Percentiles rank a stretch among this genome's conserved stretches.
Evolutionary conservation across 768 basidiomycete genomes (phyloP).

Genomic region (Tricholomella constricta): DNA sequence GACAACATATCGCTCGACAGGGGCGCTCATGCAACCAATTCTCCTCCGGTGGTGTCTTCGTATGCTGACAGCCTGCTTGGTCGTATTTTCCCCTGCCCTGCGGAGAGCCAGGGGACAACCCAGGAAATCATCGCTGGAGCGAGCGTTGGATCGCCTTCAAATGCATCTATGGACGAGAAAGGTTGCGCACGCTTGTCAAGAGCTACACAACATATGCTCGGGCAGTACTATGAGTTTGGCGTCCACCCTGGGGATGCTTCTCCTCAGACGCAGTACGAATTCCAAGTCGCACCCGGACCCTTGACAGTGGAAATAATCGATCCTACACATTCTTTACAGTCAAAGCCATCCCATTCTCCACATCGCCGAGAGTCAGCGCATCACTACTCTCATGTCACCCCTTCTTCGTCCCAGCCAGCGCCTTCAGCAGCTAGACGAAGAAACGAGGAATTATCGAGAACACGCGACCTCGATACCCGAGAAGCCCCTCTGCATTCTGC

Average conservation of each 20-base stretch:
- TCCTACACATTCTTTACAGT: background rate
- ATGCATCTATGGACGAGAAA: constrained; percentile 1
- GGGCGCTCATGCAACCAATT: background rate
- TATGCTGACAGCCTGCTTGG: constrained; percentile 27
- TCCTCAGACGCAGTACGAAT: background rate
- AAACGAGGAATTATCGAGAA: background rate
- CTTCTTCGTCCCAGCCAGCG: background rate
- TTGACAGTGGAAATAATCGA: background rate
- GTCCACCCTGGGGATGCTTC: background rate
- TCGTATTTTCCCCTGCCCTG: constrained; percentile 24
- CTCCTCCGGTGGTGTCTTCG: background rate
- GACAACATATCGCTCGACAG: background rate
- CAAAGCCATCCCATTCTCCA: background rate
- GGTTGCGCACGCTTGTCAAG: background rate
- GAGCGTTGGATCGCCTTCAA: constrained; percentile 4
- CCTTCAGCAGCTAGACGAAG: background rate
- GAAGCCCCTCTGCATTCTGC: background rate
- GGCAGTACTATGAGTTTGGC: constrained; percentile 3
- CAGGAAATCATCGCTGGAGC: background rate
- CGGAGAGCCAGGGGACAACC: background rate
- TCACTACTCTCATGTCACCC: background rate
- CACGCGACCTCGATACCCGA: background rate
- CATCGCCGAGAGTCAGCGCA: constrained; percentile 12
- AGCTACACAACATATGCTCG: background rate
- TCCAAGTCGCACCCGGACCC: background rate